phyloP scores from a whole-genome alignment of 2,329 filamentous ascomycete species.

The Xylaria sp. region DNA sequence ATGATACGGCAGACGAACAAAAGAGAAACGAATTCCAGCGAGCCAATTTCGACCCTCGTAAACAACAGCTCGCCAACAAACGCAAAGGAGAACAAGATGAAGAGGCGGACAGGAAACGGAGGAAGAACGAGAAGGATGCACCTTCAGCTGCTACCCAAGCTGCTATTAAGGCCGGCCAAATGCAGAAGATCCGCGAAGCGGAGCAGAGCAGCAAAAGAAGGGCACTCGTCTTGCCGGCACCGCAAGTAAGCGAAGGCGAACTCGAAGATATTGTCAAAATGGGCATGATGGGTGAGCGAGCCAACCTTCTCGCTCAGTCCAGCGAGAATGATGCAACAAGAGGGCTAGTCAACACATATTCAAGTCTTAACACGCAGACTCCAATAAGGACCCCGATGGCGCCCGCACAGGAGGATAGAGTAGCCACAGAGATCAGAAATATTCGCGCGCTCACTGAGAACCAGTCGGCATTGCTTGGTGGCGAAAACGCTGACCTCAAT shows the following conservation, averaged over 20 bases:
- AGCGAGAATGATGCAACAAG: conserved; percentile 87
- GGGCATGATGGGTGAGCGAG: conserved; percentile 91
- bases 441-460: conserved; percentile 92
- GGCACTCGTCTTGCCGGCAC: conserved; percentile 81
- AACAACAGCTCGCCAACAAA: conserved; percentile 90
- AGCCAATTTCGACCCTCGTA: conserved; percentile 88
- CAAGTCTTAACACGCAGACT: conserved; percentile 79
- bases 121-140: conserved; percentile 87
- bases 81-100: conserved; percentile 92
- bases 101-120: conserved; percentile 80
- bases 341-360: conserved; percentile 88
- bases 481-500: conserved; percentile 89
- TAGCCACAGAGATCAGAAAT: conserved; percentile 96
- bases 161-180: conserved; percentile 90
- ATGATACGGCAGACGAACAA: conserved; percentile 88
- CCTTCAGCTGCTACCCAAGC: conserved; percentile 84
- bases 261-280: conserved; percentile 99
- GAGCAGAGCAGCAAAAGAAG: conserved; percentile 96
- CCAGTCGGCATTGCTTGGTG: conserved; percentile 90
- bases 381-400: conserved; percentile 93
- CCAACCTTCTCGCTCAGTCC: conserved; percentile 76
- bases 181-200: conserved; percentile 94
- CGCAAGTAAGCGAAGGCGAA: conserved; percentile 92
- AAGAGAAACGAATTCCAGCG: conserved; percentile 83
- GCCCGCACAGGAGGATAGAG: conserved; percentile 91